These are phyloP conservation scores for Colletotrichum trifolii DNA, from an alignment of 2,329 filamentous ascomycete genomes.

Conservation along the genomic window DNA sequence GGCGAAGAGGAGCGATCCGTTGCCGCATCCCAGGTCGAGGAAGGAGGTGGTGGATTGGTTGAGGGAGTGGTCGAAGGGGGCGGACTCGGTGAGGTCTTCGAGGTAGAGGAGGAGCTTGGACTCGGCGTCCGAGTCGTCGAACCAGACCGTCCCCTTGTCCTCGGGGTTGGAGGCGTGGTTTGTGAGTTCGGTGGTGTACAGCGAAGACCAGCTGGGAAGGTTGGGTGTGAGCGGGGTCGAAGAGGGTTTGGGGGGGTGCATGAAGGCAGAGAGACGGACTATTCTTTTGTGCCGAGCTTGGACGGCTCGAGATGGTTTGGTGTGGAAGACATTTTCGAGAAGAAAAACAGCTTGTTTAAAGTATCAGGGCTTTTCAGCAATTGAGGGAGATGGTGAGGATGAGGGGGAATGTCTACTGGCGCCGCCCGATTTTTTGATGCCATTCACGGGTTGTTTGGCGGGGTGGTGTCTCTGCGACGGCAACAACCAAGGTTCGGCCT, in stretches of 20 bases:
- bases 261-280: slow-evolving; percentile 65
- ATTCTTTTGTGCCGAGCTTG: slow-evolving; percentile 87
- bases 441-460: too few relatives aligned
- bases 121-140: slow-evolving; percentile 91
- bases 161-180: slow-evolving; percentile 78
- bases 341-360: too few relatives aligned
- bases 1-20: slow-evolving; percentile 90
- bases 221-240: slow-evolving; percentile 15
- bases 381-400: not conserved
- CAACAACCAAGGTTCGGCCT: too few relatives aligned
- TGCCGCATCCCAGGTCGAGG: slow-evolving; percentile 92
- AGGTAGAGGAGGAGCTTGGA: slow-evolving; percentile 81
- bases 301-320: slow-evolving; percentile 80
- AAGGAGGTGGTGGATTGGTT: slow-evolving; percentile 59
- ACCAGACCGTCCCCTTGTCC: slow-evolving; percentile 94
- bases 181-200: slow-evolving; percentile 76
- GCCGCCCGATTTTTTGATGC: too few relatives aligned
- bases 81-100: slow-evolving; percentile 38
- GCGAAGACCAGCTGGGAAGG: slow-evolving; percentile 74
- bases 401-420: not conserved
- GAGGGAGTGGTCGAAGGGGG: slow-evolving; percentile 37
- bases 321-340: slow-evolving; percentile 43
- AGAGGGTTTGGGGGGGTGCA: slow-evolving; percentile 17
- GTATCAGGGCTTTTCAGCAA: not conserved
- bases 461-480: too few relatives aligned